Conservation (phyloP, 768 basidiomycete species). For the Trametes cubensis region DNA sequence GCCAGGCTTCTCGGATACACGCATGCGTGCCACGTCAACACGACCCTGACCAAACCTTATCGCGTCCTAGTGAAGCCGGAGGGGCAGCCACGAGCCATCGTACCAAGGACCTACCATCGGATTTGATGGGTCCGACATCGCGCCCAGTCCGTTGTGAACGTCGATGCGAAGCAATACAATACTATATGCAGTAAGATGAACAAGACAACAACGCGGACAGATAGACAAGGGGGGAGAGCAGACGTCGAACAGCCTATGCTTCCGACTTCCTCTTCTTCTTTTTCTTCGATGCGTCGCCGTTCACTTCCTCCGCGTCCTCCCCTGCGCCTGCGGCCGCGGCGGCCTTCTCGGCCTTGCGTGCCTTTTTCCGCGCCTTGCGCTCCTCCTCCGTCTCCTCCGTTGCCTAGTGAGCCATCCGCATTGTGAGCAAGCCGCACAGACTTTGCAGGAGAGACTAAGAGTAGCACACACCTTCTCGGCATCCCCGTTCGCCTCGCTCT, state of each 20-base stretch:
- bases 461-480: conserved; percentile 41
- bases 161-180: not conserved
- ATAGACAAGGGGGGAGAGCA: not conserved
- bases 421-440: conserved; percentile 2
- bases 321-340: conserved; percentile 38
- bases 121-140: no score
- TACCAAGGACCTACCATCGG: no score
- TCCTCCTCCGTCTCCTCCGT: conserved; percentile 81
- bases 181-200: conserved; percentile 22
- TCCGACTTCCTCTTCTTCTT: conserved; percentile 55
- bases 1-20: no score
- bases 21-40: no score
- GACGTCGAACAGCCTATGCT: conserved; percentile 24
- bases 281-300: conserved; percentile 53
- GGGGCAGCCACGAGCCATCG: no score
- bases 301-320: conserved; percentile 35
- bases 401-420: not conserved
- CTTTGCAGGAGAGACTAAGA: conserved; percentile 5
- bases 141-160: not conserved
- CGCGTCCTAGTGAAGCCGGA: no score
- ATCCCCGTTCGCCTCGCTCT: conserved; percentile 55
- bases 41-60: no score
- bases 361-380: conserved; percentile 78
- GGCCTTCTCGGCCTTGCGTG: conserved; percentile 76
- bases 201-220: conserved; percentile 9